Evolutionary conservation across 2,329 filamentous ascomycete genomes (phyloP), one percentile per base, ranked within the genome.

Genomic region (Alternaria dauci): DNA sequence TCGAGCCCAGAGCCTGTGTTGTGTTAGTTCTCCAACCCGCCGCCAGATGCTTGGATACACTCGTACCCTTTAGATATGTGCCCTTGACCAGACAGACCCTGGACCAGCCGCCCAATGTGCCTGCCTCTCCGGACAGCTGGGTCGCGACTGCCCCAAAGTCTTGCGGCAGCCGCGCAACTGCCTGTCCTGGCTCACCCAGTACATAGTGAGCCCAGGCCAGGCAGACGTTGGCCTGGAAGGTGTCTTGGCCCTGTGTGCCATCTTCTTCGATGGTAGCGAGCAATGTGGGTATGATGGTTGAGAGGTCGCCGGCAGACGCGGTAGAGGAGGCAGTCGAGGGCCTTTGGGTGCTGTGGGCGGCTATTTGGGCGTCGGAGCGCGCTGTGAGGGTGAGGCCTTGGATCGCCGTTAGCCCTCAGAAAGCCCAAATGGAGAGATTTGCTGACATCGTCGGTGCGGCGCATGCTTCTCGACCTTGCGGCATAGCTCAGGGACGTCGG

Each of bases 391-490:
- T 81, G 63, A 84, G 79, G 72, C 80, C 81, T 83, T 59, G 28
- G 58, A 58, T 52, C 67, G 61, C 55, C 51, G 65, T 68, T 66
- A 68, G 63, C 62, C 56, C 51, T 62, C 41, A 62, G 58, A 46
- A 18, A 38, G 51, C 36, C 51, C 42, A 55, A 55, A 44, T 30
- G 23, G 38, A 60, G 34, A 39, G 58, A 34, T 36, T 52, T 63
- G 76, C 87, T 71, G 89, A 97, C 94, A 97, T 80, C 87, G 87
- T 78, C 92, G 88, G 62, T 91, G 87, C 41, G 93, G 90, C 71
- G 93, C 92, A 85, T 99, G 94, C 80, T 99, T 98, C 74, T 91
- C 91, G 73, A 98, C 87, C 81, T 99, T 99, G 77, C 94, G 89
- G 72, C 95, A 89, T 65, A 96, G 86, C 81, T 98, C 94, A 26